phyloP scores from a whole-genome alignment of 1,139 yeast genomes.

The Hemisphaericaspora subhashii region DNA sequence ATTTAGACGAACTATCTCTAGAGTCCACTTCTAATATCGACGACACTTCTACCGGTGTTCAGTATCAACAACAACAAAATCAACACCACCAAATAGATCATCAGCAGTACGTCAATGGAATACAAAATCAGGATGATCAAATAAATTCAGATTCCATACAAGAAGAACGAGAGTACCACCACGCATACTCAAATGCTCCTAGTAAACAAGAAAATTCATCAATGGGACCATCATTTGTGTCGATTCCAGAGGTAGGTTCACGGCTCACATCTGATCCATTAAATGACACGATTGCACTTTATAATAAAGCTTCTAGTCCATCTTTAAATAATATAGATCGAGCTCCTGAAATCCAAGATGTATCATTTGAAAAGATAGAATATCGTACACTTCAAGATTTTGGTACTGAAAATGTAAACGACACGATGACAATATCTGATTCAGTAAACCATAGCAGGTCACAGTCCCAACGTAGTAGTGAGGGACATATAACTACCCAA shows the following conservation, averaged over 20 bases:
- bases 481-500: neutral
- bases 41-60: conserved; percentile 5
- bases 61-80: conserved; percentile 6
- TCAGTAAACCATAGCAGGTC: neutral
- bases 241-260: conserved; percentile 5
- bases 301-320: conserved; percentile 1
- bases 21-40: neutral
- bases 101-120: no score
- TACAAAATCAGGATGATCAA: no score
- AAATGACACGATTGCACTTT: conserved; percentile 7
- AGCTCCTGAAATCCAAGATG: conserved; percentile 15
- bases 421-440: neutral
- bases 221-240: conserved; percentile 4
- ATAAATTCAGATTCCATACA: no score
- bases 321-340: conserved; percentile 8
- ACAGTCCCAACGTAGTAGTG: neutral
- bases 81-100: no score
- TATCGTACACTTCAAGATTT: conserved; percentile 6
- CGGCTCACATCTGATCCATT: conserved; percentile 4
- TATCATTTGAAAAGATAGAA: conserved; percentile 10
- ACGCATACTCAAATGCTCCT: neutral
- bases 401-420: conserved; percentile 1
- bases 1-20: conserved; percentile 29
- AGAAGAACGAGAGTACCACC: no score
- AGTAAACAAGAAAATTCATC: neutral